Percentiles rank a stretch among this genome's conserved stretches.
These are phyloP conservation scores for Coemansia sp. DNA, from an alignment of 192 early-diverging fungal genomes.

Conservation along the genomic window DNA sequence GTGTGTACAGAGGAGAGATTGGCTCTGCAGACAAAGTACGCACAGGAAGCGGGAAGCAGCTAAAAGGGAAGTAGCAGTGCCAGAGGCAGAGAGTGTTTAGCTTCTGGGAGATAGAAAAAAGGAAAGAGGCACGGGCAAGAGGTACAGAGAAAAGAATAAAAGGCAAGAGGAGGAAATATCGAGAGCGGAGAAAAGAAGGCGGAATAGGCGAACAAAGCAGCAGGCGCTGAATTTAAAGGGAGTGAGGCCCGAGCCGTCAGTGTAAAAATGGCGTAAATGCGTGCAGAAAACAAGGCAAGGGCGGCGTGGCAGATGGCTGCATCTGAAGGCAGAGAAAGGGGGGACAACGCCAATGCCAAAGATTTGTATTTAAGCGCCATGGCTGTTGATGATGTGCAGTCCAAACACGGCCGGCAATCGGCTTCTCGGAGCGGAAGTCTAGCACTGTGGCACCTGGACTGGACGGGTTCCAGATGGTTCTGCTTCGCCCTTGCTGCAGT, in stretches of 20 bases:
- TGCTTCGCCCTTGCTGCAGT: no score
- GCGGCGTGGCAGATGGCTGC: background rate
- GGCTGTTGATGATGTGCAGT: no score
- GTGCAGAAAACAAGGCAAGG: background rate
- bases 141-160: background rate
- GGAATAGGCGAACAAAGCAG: background rate
- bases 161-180: background rate
- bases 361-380: no score
- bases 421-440: no score
- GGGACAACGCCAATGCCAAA: no score
- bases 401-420: no score
- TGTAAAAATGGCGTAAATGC: conserved; percentile 8
- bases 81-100: background rate
- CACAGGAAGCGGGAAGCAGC: background rate
- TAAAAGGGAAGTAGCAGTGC: no score
- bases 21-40: background rate
- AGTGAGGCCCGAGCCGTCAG: background rate
- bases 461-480: no score
- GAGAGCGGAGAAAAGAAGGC: background rate
- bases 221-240: background rate
- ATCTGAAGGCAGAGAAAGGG: no score
- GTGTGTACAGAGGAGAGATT: background rate
- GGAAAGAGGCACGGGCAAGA: background rate
- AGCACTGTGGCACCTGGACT: no score
- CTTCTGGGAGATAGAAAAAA: background rate